These are phyloP conservation scores for Eutrema heterophyllum DNA, from an alignment of 345 rosid species.

Conservation along the genomic window DNA sequence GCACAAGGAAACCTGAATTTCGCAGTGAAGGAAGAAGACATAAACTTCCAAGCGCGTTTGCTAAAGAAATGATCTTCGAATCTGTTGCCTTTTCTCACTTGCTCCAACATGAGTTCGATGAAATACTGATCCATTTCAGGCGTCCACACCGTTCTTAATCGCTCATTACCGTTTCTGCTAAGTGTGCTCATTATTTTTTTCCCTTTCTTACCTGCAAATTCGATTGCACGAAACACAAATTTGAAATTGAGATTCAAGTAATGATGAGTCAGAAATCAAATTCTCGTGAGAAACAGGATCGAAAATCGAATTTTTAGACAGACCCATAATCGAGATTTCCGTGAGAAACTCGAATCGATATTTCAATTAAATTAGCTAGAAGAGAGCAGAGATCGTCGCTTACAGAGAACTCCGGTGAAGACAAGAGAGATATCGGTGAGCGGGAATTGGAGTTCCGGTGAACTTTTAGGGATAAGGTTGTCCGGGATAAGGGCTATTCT, in stretches of 20 bases:
- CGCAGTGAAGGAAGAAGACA: conserved; percentile 57
- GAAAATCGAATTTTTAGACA: not conserved
- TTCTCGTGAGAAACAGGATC: not conserved
- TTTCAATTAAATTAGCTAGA: not conserved
- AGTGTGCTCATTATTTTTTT: not conserved
- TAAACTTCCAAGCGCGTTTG: conserved; percentile 78
- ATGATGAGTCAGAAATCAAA: not conserved
- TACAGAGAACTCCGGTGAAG: conserved; percentile 9
- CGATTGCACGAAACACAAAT: not conserved
- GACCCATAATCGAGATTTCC: not conserved
- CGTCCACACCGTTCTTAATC: conserved; percentile 78
- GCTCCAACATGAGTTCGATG: conserved; percentile 66
- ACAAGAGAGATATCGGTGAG: not conserved
- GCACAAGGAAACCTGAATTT: conserved; percentile 61
- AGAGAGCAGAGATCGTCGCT: not conserved
- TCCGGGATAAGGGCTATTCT: conserved; percentile 27
- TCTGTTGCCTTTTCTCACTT: conserved; percentile 63
- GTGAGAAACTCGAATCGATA: not conserved
- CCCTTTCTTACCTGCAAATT: conserved; percentile 14
- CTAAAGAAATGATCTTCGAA: conserved; percentile 72
- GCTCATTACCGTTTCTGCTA: conserved; percentile 29
- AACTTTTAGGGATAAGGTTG: conserved; percentile 39
- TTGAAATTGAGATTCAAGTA: not conserved
- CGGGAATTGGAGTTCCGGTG: conserved; percentile 20
- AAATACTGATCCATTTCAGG: conserved; percentile 85